Base-by-base conservation (phyloP, 306 rosid species). In the Rosa persica region DNA sequence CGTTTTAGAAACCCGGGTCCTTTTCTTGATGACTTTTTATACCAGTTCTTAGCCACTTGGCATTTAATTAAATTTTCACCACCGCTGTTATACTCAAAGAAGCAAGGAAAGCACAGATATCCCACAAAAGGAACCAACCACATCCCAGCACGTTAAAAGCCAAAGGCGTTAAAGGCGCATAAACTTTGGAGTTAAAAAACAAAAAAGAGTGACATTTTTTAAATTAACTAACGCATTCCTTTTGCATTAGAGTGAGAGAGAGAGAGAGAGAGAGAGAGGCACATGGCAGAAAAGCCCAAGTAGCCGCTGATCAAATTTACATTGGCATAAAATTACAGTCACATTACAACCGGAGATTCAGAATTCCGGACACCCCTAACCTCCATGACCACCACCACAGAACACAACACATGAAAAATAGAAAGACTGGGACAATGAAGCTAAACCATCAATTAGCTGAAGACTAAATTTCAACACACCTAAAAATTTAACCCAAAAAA, bases 251-350 rank as follows among this genome's bases (percentile, higher is more conserved):
- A 75, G 72, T 68, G 65, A 76, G 67, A 76, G 25, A 64, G 15
- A 74, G 5, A 49, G 55, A 38, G 43, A 74, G 76, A 76, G 40
- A 76, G 52, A 72, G 58, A 65, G 38, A 69, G 67, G 64, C 34
- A 22, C 19, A 80, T 66, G 47, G 42, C 23, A 30, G 20, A 48
- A 22, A 80, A 81, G 80, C 85, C 80, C 52, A 73, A 74, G 60
- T 44, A 68, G 79, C 82, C 84, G 82, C 80, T 81, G 75, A 77
- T 67, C 73, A 77, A 39, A 84, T 84, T 81, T 81, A 84, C 87
- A 84, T 22, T 67, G 46, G 52, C 74, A 77, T 64, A 5, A 38
- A 66, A 77, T 81, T 84, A 84, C 72, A 80, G 84, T 76, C 81
- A 27, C 76, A 72, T 71, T 66, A 38, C 27, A 66, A 39, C 47